These are phyloP conservation scores for Collariella sp. DNA, from an alignment of 495 filamentous ascomycete genomes.

Conservation along the genomic window DNA sequence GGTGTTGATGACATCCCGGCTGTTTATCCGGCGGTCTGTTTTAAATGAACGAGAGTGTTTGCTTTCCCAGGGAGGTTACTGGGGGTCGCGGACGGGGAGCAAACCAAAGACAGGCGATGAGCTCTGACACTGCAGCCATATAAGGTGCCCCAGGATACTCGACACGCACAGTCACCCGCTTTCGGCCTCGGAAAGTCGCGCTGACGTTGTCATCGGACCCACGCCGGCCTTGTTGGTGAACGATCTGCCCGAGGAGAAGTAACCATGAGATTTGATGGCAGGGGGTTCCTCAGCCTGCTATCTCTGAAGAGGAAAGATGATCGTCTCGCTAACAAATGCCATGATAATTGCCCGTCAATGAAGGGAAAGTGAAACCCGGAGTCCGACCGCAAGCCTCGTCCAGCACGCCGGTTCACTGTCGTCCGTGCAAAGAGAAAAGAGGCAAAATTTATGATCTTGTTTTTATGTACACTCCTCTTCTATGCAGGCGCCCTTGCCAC, in stretches of 20 bases:
- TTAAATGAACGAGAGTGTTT: neutral
- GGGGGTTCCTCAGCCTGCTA: neutral
- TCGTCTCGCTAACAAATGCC: neutral
- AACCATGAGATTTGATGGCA: neutral
- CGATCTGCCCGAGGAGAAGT: slow-evolving; percentile 5
- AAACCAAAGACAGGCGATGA: neutral
- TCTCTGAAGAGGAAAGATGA: neutral
- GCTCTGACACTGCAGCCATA: neutral
- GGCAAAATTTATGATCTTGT: neutral
- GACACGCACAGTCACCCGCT: neutral
- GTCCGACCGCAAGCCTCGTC: neutral
- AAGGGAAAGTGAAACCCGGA: neutral
- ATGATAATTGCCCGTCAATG: neutral
- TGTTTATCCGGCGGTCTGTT: neutral
- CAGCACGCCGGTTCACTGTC: neutral
- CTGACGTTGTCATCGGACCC: slow-evolving; percentile 1
- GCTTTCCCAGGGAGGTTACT: neutral
- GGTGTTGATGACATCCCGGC: slow-evolving; percentile 3
- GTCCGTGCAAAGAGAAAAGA: neutral
- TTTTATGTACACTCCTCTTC: neutral
- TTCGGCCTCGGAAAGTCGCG: neutral
- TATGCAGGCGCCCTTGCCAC: slow-evolving; percentile 20
- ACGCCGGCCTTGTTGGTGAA: slow-evolving; percentile 3
- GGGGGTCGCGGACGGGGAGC: neutral
- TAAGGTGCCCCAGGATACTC: neutral